Conservation (phyloP, 148 eudicot genomes). For the Cornus kousa region DNA sequence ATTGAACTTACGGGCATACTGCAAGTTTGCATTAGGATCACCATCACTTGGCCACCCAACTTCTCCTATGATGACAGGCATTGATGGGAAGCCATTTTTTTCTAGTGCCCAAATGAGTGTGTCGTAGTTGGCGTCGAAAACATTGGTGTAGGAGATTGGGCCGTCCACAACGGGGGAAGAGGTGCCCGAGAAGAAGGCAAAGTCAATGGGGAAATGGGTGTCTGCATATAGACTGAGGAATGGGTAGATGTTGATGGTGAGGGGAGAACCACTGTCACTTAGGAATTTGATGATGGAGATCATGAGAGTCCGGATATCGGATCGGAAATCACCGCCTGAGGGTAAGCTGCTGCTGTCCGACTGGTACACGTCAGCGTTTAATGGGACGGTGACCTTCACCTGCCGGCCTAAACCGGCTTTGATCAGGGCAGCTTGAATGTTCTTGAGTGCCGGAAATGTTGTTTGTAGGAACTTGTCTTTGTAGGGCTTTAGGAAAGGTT, state of each 20-base stretch:
- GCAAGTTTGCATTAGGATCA: conserved; percentile 49
- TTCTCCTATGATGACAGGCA: conserved; percentile 86
- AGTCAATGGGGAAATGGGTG: conserved; percentile 81
- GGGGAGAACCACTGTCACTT: conserved; percentile 51
- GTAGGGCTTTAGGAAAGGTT: conserved; percentile 82
- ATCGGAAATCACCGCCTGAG: conserved; percentile 74
- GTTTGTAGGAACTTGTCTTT: conserved; percentile 52
- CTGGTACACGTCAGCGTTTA: conserved; percentile 87
- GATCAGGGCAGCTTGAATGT: conserved; percentile 85
- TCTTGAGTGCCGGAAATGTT: conserved; percentile 78
- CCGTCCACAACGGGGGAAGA: conserved; percentile 72
- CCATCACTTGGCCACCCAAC: conserved; percentile 97
- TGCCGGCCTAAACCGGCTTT: conserved; percentile 80
- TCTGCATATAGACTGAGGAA: conserved; percentile 84
- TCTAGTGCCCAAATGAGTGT: conserved; percentile 78
- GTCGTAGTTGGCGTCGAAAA: conserved; percentile 90
- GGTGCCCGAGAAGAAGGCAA: conserved; percentile 75
- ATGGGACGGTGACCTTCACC: conserved; percentile 79
- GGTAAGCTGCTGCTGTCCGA: conserved; percentile 47
- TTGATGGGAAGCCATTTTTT: conserved; percentile 58
- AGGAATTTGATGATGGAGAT: conserved; percentile 63
- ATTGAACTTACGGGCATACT: conserved; percentile 65
- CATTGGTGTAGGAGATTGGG: conserved; percentile 61
- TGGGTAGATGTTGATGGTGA: conserved; percentile 85
- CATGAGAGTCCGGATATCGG: conserved; percentile 72